Conservation (phyloP, 768 basidiomycete genomes). For the Tricholoma sp. region DNA sequence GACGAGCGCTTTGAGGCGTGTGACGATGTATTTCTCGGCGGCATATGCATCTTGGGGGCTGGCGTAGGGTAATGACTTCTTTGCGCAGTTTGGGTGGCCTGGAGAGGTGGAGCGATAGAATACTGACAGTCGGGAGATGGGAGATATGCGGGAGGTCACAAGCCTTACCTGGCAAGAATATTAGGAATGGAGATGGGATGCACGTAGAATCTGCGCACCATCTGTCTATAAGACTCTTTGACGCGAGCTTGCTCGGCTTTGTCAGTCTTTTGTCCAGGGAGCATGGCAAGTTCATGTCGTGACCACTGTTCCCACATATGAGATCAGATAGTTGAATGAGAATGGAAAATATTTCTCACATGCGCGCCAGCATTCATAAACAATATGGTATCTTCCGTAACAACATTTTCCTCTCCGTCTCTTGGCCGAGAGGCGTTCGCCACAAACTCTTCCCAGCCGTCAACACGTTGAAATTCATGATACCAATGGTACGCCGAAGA, state of each 20-base stretch:
- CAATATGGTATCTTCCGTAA: slow-evolving; percentile 24
- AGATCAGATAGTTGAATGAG: neutral
- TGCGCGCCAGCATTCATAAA: slow-evolving; percentile 25
- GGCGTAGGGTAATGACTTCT: slow-evolving; percentile 15
- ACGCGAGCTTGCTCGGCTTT: slow-evolving; percentile 22
- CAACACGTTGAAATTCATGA: slow-evolving; percentile 22
- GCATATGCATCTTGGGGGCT: slow-evolving; percentile 13
- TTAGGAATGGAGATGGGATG: neutral
- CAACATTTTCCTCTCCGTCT: slow-evolving; percentile 18
- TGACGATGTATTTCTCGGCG: slow-evolving; percentile 14
- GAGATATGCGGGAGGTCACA: slow-evolving; percentile 16
- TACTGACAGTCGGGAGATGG: slow-evolving; percentile 15
- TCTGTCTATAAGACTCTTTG: slow-evolving; percentile 23
- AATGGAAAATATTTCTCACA: slow-evolving; percentile 11
- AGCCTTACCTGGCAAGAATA: slow-evolving; percentile 13
- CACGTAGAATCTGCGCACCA: slow-evolving; percentile 11
- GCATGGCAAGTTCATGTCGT: slow-evolving; percentile 22
- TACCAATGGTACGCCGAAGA: slow-evolving; percentile 20
- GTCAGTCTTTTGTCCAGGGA: slow-evolving; percentile 18
- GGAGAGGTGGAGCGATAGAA: slow-evolving; percentile 25
- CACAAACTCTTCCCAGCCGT: slow-evolving; percentile 22
- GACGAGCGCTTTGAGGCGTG: slow-evolving; percentile 17
- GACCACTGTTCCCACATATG: slow-evolving; percentile 19
- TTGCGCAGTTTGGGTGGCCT: slow-evolving; percentile 20
- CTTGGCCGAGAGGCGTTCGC: slow-evolving; percentile 15